phyloP scores from a whole-genome alignment of 495 filamentous ascomycete species.

The Aspergillus affinis region DNA sequence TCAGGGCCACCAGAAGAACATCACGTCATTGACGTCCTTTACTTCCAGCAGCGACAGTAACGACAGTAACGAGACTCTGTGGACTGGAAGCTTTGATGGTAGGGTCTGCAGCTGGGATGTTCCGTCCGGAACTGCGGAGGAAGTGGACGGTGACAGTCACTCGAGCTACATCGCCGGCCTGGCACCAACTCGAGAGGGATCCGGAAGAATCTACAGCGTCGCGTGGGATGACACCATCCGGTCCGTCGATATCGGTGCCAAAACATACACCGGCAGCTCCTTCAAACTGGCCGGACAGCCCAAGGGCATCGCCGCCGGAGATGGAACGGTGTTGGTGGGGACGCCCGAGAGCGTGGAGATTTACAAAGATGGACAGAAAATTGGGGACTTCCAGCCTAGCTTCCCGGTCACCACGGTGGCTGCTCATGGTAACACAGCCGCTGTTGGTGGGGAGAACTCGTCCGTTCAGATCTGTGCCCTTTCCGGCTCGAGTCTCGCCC shows the following conservation, averaged over 20 bases:
- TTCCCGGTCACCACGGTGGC: slow-evolving; percentile 71
- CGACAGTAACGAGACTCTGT: slow-evolving; percentile 54
- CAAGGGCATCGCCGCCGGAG: slow-evolving; percentile 52
- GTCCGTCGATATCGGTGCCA: slow-evolving; percentile 61
- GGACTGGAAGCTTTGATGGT: slow-evolving; percentile 91
- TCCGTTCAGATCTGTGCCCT: slow-evolving; percentile 69
- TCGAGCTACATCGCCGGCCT: slow-evolving; percentile 81
- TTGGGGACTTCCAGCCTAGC: slow-evolving; percentile 59
- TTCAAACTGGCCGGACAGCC: slow-evolving; percentile 60
- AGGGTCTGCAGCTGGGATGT: slow-evolving; percentile 81
- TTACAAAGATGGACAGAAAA: slow-evolving; percentile 55
- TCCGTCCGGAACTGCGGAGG: slow-evolving; percentile 59
- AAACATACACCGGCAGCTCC: slow-evolving; percentile 56
- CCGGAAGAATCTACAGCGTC: slow-evolving; percentile 72
- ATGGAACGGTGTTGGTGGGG: slow-evolving; percentile 59
- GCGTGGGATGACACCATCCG: slow-evolving; percentile 96
- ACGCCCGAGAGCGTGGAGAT: slow-evolving; percentile 65
- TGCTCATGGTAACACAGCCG: slow-evolving; percentile 62
- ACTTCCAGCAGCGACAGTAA: slow-evolving; percentile 34
- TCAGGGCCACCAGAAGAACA: slow-evolving; percentile 90
- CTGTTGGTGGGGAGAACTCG: slow-evolving; percentile 72
- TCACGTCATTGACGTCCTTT: slow-evolving; percentile 69
- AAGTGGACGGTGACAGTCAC: slow-evolving; percentile 75
- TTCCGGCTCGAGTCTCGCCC: slow-evolving; percentile 44
- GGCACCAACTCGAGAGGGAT: slow-evolving; percentile 51